Evolutionary conservation across 2,329 filamentous ascomycete genomes (phyloP), one percentile per base, ranked within the genome.

Genomic region (Emergomyces pasteurianus): DNA sequence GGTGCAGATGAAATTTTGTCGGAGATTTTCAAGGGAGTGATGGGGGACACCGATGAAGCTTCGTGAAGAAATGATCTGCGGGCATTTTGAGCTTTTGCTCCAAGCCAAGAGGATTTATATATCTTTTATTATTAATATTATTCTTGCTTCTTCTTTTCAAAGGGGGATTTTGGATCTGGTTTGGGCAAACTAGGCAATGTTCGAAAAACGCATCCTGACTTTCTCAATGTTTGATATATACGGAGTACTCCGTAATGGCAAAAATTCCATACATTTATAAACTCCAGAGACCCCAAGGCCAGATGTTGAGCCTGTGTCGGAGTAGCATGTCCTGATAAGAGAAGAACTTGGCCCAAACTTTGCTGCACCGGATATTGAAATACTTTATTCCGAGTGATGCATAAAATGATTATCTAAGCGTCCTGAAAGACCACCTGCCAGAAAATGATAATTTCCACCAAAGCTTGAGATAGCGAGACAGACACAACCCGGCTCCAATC

Each of bases 401-500:
- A n/a, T 47, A 31, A 31, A 7, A 7, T 6, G 3, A 18, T 58
- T 49, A 58, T 43, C 50, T 58, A 58, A 58, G 21, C 57, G 7
- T 1, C 23, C 16, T 0, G 12, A 58, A 57, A 58, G 57, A 58
- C 43, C 57, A 58, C 57, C 34, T 55, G 9, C 52, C 12, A 34
- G 28, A 50, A 58, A 57, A 50, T 58, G 28, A 58, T n/a, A n/a
- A 49, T 58, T 58, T 50, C 47, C 18, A 58, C 10, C 46, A 28
- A 31, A 10, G n/a, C 34, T 46, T 18, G 5, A n/a, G 28, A 21
- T 43, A 57, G 7, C 40, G n/a, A 26, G 12, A 16, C 23, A 12
- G 46, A 47, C 23, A 42, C 53, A 42, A 12, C 16, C 23, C 53
- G 31, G 53, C 53, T 43, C n/a, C 50, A 53, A 53, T n/a, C 53